These are phyloP conservation scores for Aaosphaeria pasadenensis DNA, from an alignment of 2,329 filamentous ascomycete species.

Conservation along the genomic window DNA sequence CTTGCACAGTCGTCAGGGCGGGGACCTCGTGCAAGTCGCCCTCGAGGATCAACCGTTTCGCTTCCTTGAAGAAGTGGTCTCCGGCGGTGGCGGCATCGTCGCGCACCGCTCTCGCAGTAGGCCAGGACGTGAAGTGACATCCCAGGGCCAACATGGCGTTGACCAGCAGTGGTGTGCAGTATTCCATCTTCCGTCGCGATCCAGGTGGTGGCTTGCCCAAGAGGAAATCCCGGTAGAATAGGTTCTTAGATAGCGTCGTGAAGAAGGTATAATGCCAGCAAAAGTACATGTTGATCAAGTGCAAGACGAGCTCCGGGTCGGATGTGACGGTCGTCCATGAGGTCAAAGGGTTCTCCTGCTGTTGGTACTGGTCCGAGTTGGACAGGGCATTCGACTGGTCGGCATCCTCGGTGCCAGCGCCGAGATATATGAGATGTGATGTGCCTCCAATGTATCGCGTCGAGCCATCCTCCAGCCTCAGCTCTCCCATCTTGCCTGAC, in stretches of 20 bases:
- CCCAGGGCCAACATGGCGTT: slow-evolving; percentile 92
- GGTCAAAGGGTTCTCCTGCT: slow-evolving; percentile 66
- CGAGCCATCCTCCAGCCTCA: slow-evolving; percentile 81
- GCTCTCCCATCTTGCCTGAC: slow-evolving; percentile 88
- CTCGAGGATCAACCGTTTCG: slow-evolving; percentile 83
- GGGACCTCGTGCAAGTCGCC: slow-evolving; percentile 93
- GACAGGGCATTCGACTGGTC: slow-evolving; percentile 32
- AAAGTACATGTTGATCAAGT: slow-evolving; percentile 97
- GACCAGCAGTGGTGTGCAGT: slow-evolving; percentile 86
- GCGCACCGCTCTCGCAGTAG: slow-evolving; percentile 67
- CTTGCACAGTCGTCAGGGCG: slow-evolving; percentile 85
- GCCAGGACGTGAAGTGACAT: slow-evolving; percentile 83
- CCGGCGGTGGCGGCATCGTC: slow-evolving; percentile 82
- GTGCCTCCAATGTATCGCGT: slow-evolving; percentile 92
- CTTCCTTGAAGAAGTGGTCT: slow-evolving; percentile 93
- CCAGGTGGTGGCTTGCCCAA: slow-evolving; percentile 60
- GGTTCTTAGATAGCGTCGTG: slow-evolving; percentile 77
- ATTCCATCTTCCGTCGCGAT: slow-evolving; percentile 56
- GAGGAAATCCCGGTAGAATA: slow-evolving; percentile 85
- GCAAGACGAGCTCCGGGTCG: slow-evolving; percentile 74
- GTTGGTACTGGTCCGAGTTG: slow-evolving; percentile 46
- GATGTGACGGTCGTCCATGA: slow-evolving; percentile 87
- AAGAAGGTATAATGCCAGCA: slow-evolving; percentile 98
- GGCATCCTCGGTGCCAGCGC: slow-evolving; percentile 28
- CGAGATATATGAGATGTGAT: slow-evolving; percentile 82